A percentile compares a stretch with the other conserved stretches of the same genome.
Conservation (phyloP, 1,284 basidiomycete species). For the Austropuccinia psidii region DNA sequence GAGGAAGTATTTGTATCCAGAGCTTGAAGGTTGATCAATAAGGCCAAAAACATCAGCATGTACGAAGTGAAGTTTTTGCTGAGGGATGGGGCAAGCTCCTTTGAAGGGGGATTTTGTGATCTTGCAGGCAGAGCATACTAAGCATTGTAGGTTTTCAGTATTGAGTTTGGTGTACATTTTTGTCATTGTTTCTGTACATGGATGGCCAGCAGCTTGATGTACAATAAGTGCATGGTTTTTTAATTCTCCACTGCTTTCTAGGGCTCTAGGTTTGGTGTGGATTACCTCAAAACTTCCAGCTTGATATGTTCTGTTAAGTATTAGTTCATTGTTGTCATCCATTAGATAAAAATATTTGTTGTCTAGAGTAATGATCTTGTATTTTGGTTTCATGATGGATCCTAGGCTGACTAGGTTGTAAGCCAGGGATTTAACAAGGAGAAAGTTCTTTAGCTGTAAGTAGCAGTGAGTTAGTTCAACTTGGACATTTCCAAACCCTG, state of each 20-base stretch:
- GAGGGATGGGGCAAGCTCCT: neutral
- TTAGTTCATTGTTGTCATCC: neutral
- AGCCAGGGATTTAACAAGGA: neutral
- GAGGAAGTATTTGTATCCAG: neutral
- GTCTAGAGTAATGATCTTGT: neutral
- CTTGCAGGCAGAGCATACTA: neutral
- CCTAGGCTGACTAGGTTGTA: neutral
- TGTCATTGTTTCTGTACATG: neutral
- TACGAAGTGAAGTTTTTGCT: neutral
- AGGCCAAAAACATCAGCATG: constrained; percentile 1
- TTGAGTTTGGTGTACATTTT: neutral
- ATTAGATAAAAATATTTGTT: neutral
- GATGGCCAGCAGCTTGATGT: neutral
- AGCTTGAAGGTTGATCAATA: neutral
- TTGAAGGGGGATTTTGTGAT: neutral
- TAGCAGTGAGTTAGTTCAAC: neutral
- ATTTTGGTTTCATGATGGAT: neutral
- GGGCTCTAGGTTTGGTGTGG: no score
- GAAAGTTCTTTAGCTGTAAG: neutral
- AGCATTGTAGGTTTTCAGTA: neutral
- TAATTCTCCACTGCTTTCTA: no score
- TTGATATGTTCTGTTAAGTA: neutral
- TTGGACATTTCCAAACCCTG: neutral
- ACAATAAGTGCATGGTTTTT: no score
- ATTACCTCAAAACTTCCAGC: neutral